Evolutionary conservation across 2,329 filamentous ascomycete species (phyloP).

Genomic region (Claviceps citrina): DNA sequence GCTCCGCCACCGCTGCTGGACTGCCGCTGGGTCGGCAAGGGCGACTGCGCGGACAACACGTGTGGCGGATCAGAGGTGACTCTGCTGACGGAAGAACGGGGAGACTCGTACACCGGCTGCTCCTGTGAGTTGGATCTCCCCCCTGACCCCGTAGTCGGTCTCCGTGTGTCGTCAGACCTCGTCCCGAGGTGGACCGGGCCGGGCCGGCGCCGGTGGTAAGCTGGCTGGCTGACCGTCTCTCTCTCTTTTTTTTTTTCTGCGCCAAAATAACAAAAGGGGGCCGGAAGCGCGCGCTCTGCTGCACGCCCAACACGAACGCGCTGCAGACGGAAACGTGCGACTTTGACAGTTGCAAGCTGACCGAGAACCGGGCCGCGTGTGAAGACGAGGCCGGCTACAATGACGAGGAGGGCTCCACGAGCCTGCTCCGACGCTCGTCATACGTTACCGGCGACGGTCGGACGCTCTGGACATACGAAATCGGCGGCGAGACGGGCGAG

Average conservation of each 20-base stretch:
- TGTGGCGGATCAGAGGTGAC: not conserved
- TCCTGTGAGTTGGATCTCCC: not conserved
- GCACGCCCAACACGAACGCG: not conserved
- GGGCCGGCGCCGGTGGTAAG: too few relatives aligned
- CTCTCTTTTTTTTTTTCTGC: not conserved
- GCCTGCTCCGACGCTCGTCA: not conserved
- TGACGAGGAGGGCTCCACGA: not conserved
- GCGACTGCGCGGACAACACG: constrained; percentile 1
- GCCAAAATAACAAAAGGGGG: too few relatives aligned
- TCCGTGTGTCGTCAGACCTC: not conserved
- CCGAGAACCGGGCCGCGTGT: not conserved
- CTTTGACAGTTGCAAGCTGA: not conserved
- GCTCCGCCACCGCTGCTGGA: not conserved
- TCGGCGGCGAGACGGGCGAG: not conserved
- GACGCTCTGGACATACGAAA: not conserved
- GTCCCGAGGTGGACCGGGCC: too few relatives aligned
- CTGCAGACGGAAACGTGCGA: not conserved
- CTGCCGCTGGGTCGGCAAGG: not conserved
- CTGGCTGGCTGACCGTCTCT: too few relatives aligned
- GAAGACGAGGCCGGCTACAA: not conserved
- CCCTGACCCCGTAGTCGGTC: too few relatives aligned
- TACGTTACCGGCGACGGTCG: not conserved
- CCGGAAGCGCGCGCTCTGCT: not conserved
- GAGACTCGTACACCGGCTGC: not conserved
- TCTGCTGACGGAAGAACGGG: not conserved